A percentile compares a stretch with the other conserved stretches of the same genome.
Evolutionary conservation across 176 grass and related monocot species (phyloP).

Genomic region (Guadua angustifolia): DNA sequence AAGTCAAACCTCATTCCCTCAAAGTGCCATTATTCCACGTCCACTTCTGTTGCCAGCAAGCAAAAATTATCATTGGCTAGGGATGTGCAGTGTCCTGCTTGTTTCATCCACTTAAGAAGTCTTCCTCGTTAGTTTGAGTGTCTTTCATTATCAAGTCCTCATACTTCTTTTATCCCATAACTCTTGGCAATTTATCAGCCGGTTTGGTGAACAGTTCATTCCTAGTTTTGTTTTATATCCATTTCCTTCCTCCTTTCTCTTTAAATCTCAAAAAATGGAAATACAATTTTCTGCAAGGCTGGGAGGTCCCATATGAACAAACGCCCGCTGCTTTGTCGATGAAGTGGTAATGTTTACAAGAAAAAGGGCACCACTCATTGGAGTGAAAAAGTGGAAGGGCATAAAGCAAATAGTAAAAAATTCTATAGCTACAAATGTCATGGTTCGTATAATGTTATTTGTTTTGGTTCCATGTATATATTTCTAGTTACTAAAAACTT

Average conservation of each 20-base stretch:
- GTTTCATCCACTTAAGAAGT: not conserved
- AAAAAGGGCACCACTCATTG: no score
- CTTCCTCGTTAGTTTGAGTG: not conserved
- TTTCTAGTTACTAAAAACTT: no score
- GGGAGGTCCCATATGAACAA: no score
- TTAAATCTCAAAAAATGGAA: not conserved
- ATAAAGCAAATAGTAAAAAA: no score
- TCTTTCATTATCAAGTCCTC: not conserved
- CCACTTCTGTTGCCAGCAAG: not conserved
- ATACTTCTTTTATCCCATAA: not conserved
- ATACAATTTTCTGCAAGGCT: no score
- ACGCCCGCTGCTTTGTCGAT: no score
- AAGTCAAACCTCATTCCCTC: not conserved
- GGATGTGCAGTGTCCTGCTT: not conserved
- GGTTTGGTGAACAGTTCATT: not conserved
- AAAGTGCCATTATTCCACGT: not conserved
- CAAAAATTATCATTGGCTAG: not conserved
- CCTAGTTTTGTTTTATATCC: conserved; percentile 7
- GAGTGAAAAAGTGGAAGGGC: no score
- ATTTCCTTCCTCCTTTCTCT: not conserved
- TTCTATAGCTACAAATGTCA: no score
- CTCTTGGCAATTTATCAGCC: not conserved
- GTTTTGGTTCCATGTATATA: no score
- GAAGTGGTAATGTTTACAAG: no score
- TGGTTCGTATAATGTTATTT: no score